Evolutionary conservation across 768 basidiomycete species (phyloP).

Genomic region (Termitomyces sp.): DNA sequence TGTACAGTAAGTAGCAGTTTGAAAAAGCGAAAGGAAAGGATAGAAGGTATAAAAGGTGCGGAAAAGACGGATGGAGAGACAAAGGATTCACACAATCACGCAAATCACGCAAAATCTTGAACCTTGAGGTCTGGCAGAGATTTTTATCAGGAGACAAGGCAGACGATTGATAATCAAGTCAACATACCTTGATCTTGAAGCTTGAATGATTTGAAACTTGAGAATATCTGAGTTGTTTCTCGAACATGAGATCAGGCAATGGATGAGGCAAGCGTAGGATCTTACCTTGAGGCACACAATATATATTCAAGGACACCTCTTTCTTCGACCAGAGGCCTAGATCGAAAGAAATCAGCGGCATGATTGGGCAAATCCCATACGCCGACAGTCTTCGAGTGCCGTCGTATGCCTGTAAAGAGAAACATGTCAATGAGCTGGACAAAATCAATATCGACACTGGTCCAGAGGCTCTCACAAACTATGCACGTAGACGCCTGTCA

Average conservation of each 20-base stretch:
- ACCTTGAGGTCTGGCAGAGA: neutral
- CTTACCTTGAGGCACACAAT: neutral
- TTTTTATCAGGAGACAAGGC: neutral
- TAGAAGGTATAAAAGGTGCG: neutral
- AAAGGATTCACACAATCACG: neutral
- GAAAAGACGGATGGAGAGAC: neutral
- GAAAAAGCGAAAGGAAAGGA: too few species aligned
- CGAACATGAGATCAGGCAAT: neutral
- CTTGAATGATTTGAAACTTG: neutral
- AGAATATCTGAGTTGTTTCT: neutral
- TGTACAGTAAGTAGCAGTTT: too few species aligned
- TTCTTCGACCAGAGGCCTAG: too few species aligned
- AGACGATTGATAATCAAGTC: neutral
- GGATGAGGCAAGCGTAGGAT: neutral
- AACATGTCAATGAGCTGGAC: neutral
- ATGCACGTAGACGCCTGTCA: neutral
- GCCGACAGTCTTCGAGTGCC: too few species aligned
- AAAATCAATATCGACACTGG: neutral
- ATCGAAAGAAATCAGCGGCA: too few species aligned
- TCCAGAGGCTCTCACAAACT: neutral
- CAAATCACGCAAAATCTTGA: neutral
- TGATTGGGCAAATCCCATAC: too few species aligned
- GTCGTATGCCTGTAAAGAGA: neutral
- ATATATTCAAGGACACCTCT: neutral
- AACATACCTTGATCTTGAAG: neutral